phyloP scores from a whole-genome alignment of 352 stramenopile species.

The Achlya hypogyna region DNA sequence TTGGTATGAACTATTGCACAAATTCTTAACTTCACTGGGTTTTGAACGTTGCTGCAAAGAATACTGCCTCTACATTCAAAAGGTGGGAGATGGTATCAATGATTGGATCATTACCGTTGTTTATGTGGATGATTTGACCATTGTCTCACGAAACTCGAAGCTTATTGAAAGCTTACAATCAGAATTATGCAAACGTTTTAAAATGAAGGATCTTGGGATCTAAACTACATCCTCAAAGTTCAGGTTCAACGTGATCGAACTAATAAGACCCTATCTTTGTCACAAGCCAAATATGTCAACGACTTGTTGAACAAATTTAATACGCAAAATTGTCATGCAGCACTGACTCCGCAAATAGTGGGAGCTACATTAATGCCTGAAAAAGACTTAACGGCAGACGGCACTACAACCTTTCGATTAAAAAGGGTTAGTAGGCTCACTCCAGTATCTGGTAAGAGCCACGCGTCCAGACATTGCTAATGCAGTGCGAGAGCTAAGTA shows the following conservation, averaged over 20 bases:
- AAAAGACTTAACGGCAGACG: constrained; percentile 22
- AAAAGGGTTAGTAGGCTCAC: constrained; percentile 23
- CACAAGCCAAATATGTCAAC: constrained; percentile 5
- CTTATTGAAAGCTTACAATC: constrained; percentile 22
- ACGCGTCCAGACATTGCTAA: constrained; percentile 28
- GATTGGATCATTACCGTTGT: constrained; percentile 22
- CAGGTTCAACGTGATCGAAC: neutral
- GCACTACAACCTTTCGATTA: constrained; percentile 23
- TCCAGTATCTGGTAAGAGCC: constrained; percentile 26
- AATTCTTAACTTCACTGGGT: neutral
- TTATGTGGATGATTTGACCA: constrained; percentile 28
- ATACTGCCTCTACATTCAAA: neutral
- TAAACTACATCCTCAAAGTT: constrained; percentile 28
- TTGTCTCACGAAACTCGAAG: constrained; percentile 18
- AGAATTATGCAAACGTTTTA: constrained; percentile 24
- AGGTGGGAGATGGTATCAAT: constrained; percentile 23
- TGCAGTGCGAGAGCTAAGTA: constrained; percentile 25
- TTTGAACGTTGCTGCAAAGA: neutral
- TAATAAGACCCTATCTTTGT: constrained; percentile 1
- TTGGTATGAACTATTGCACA: neutral
- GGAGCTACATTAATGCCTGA: constrained; percentile 17
- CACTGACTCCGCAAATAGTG: constrained; percentile 18
- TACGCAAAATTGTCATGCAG: neutral
- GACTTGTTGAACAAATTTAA: constrained; percentile 10
- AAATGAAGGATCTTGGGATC: constrained; percentile 30